Percentiles rank a stretch among this genome's conserved stretches.
Conservation (phyloP, 2,329 filamentous ascomycete species). For the Calonectria ilicicola region DNA sequence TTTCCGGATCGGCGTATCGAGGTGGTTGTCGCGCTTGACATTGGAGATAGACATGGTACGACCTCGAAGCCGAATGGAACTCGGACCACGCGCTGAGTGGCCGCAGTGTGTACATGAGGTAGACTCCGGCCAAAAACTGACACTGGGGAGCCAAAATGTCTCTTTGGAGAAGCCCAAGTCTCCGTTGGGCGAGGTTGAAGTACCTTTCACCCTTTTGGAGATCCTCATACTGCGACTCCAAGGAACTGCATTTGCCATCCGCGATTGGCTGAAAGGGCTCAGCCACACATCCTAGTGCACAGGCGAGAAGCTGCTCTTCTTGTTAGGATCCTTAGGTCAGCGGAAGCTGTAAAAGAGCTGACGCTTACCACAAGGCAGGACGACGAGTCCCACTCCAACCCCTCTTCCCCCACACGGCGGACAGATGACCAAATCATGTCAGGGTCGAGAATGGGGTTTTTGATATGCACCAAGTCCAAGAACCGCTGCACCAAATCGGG, state of each 20-base stretch:
- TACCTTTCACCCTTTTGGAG: slow-evolving; percentile 37
- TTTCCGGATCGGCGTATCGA: background rate
- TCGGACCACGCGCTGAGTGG: slow-evolving; percentile 50
- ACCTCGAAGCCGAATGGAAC: slow-evolving; percentile 45
- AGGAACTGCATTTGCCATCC: background rate
- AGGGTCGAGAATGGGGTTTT: slow-evolving; percentile 42
- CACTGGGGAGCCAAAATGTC: slow-evolving; percentile 51
- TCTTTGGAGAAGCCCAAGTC: slow-evolving; percentile 40
- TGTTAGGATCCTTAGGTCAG: background rate
- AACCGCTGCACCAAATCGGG: slow-evolving; percentile 39
- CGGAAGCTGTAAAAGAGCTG: background rate
- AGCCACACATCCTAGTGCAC: slow-evolving; percentile 35
- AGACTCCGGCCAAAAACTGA: slow-evolving; percentile 53
- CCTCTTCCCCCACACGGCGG: slow-evolving; percentile 35
- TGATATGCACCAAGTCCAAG: slow-evolving; percentile 40
- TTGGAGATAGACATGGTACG: slow-evolving; percentile 50
- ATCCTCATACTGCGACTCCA: background rate
- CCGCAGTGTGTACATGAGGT: slow-evolving; percentile 54
- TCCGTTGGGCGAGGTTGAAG: slow-evolving; percentile 40
- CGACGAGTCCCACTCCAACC: slow-evolving; percentile 38
- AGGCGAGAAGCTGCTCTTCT: slow-evolving; percentile 27
- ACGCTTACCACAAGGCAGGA: slow-evolving; percentile 34
- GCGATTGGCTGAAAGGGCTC: slow-evolving; percentile 27
- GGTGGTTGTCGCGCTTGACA: slow-evolving; percentile 8
- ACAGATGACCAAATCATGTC: slow-evolving; percentile 34